Evolutionary conservation across 768 basidiomycete species (phyloP).

Genomic region (Tylopilus rubrobrunneus): DNA sequence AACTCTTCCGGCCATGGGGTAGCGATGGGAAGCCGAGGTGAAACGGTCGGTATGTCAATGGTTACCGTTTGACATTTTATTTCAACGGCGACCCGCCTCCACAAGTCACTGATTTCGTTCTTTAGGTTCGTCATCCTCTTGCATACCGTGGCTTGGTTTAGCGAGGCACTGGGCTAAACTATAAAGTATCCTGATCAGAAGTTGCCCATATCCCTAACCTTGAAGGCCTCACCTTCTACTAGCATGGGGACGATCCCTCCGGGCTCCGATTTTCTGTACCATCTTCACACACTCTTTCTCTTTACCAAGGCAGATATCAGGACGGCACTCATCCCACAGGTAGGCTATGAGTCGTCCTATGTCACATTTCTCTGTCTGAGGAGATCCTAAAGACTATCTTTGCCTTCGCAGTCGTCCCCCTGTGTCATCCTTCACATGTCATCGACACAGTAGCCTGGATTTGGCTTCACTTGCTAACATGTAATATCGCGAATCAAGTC

Average conservation of each 20-base stretch:
- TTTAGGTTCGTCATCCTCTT: too few relatives aligned
- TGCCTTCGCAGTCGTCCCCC: constrained; percentile 24
- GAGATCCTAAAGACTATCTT: constrained; percentile 28
- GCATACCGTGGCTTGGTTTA: too few relatives aligned
- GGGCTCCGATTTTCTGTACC: constrained; percentile 1
- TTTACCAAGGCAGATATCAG: constrained; percentile 22
- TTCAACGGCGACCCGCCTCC: too few relatives aligned
- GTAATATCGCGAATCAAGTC: constrained; percentile 39
- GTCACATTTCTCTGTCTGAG: background rate
- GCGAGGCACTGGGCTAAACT: too few relatives aligned
- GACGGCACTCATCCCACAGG: constrained; percentile 17
- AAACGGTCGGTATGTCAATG: too few relatives aligned
- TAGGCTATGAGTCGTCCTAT: background rate
- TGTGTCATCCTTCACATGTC: constrained; percentile 7
- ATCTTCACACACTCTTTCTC: constrained; percentile 18
- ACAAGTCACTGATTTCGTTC: too few relatives aligned
- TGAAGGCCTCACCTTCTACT: background rate
- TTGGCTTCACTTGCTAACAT: constrained; percentile 40
- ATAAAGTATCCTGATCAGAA: too few relatives aligned
- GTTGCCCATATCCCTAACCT: background rate
- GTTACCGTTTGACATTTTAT: too few relatives aligned
- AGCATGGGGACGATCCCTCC: background rate
- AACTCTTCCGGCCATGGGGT: too few relatives aligned
- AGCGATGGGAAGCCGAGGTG: too few relatives aligned
- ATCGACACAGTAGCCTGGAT: constrained; percentile 35